Base-by-base conservation (phyloP, 116 monocot genomes). In the Dioscorea cayenensis region DNA sequence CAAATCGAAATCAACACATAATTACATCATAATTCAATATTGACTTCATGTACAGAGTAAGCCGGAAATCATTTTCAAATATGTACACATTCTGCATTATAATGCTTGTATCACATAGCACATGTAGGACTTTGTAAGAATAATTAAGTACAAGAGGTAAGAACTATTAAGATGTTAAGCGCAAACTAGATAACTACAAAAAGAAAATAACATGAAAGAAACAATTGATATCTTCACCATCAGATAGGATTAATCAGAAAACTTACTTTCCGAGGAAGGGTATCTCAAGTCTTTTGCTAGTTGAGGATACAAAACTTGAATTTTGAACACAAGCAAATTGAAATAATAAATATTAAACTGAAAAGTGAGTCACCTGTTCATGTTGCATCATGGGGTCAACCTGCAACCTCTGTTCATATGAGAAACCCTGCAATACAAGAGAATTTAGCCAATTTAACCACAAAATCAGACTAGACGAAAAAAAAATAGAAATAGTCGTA, bases 401-500 rank as follows among this genome's bases (percentile, higher is more conserved):
- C 23, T 84, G 84, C 78, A 83, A 80, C 76, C 85, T 87, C 64
- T 86, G 94, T 17, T 91, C 94, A 83, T 80, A 91, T 27, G 75
- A 75, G 21, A 80, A 76, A 64, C 68, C 84, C 99, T 94, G 85
- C 75, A 79, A 76, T 66, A 36, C 55, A 18, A 71, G 18, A 75
- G 22, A 50, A 80, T 58, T 77, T 14, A 73, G 32, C 17, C 16
- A 35, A 11, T n/a, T 49, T 58, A 77, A 35, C 22, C 68, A 28
- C 49, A 19, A 67, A 6, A 62, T 12, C 58, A 76, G 6, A 12
- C 18, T 49, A 21, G n/a, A 68, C 32, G 21, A n/a, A n/a, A n/a
- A 2, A 14, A 62, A 22, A 58, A 66, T 63, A 63, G 37, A 66
- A 79, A 75, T 8, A 48, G 63, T 12, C 74, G 78, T 76, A 84